Conservation (phyloP, 2,329 filamentous ascomycete genomes). For the Colletotrichum scovillei region DNA sequence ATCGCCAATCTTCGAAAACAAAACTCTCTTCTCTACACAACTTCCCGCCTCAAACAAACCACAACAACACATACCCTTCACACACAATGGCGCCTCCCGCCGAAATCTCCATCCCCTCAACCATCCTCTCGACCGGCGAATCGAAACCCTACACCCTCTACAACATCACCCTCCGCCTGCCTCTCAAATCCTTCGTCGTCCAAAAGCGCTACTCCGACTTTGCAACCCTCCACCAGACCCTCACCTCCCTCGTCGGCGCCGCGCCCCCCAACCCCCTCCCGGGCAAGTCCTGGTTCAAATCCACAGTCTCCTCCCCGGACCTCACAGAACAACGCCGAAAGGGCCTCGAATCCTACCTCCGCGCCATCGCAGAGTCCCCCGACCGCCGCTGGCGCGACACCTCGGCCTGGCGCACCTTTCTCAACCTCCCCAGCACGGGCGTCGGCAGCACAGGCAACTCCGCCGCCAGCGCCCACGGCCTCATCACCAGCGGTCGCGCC, state of each 20-base stretch:
- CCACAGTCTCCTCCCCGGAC: constrained; percentile 75
- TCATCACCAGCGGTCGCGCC: constrained; percentile 44
- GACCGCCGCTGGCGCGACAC: constrained; percentile 82
- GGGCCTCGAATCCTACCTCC: constrained; percentile 78
- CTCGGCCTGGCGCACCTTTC: constrained; percentile 77
- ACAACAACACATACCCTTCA: background rate
- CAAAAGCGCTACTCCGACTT: constrained; percentile 87
- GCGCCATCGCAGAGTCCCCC: constrained; percentile 76
- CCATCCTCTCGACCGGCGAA: constrained; percentile 64
- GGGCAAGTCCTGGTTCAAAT: constrained; percentile 80
- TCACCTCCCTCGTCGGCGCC: constrained; percentile 69
- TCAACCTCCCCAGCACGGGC: constrained; percentile 70
- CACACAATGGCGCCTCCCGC: constrained; percentile 69
- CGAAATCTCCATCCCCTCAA: constrained; percentile 76
- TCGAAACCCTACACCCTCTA: constrained; percentile 81
- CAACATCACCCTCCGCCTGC: constrained; percentile 81
- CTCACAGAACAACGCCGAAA: constrained; percentile 77
- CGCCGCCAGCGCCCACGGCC: constrained; percentile 58
- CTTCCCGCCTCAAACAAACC: background rate
- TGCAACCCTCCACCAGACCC: constrained; percentile 69
- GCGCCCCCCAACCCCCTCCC: constrained; percentile 77
- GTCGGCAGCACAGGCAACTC: constrained; percentile 57
- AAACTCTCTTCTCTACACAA: background rate
- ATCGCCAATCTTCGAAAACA: background rate
- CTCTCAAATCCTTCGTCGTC: constrained; percentile 79